Base-by-base conservation (phyloP, 2,329 filamentous ascomycete species). In the Exophiala phaeomuriformis region DNA sequence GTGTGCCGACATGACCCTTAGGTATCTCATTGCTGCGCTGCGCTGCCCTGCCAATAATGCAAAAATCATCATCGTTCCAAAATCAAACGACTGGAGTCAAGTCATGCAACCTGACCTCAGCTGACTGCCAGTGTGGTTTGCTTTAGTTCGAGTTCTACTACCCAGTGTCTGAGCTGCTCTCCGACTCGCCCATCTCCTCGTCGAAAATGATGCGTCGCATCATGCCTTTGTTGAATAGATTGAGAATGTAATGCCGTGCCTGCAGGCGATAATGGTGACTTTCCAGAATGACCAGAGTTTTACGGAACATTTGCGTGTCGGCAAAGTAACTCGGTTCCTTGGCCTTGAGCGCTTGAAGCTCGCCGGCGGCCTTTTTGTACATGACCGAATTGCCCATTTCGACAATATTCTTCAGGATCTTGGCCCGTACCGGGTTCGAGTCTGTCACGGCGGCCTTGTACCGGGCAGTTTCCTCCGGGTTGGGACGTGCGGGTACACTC, bases 341-440 rank as follows among this genome's bases (percentile, higher is more conserved):
- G 49, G 80, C 75, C 73, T 88, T 90, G 58, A 95, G 78, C 43
- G 67, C 69, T 56, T 82, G 83, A 51, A 98, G 77, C 68, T 97
- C 90, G 19, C 78, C 82, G 48, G 91, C 83, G 4, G 90, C 88
- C 67, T 86, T 86, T 68, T 94, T 94, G 66, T 90, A 90, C 47
- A 96, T 77, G 10, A 98, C 90, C 55, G 91, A 93, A 66, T 97
- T 96, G 52, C 90, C 89, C 54, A 98, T 78, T 64, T 96, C 90
- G 9, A 88, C 83, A 58, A 95, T 84, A 36, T 93, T 79, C 64
- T 90, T 86, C 30, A 97, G 72, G 44, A 97, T 91, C 48, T 86
- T 86, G 48, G 81, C 75, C 64, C 88, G 88, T 58, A 76, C 67
- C 0, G 76, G 71, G 75, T 95, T 76, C 6, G 73, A 63, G 56